A percentile compares a stretch with the other conserved stretches of the same genome.
phyloP scores from a whole-genome alignment of 1,284 basidiomycete genomes.

The Vanrija humicola region DNA sequence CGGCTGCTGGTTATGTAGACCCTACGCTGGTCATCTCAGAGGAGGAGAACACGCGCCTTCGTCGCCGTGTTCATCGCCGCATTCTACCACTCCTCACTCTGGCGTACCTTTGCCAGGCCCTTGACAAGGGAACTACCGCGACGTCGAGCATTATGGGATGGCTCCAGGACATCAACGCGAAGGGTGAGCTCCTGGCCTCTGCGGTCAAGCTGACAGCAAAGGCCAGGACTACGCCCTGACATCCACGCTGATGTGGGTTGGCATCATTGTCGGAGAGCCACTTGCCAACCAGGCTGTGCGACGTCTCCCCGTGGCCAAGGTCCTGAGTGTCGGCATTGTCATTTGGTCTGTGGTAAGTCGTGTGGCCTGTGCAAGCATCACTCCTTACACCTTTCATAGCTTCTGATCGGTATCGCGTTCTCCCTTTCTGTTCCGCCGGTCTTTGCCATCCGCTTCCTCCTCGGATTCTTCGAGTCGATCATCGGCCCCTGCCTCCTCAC shows the following conservation, averaged over 20 bases:
- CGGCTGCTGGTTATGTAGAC: constrained; percentile 13
- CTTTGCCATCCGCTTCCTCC: constrained; percentile 23
- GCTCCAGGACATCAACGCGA: background rate
- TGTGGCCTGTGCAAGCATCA: too few species aligned
- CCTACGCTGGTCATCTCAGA: constrained; percentile 9
- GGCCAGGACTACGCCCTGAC: constrained; percentile 38
- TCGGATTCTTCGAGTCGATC: constrained; percentile 34
- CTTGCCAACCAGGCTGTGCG: constrained; percentile 35
- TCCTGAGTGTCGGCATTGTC: constrained; percentile 24
- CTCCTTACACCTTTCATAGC: background rate
- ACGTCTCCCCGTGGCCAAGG: constrained; percentile 27
- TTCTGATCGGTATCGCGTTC: constrained; percentile 66
- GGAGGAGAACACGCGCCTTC: constrained; percentile 15
- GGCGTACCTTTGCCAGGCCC: constrained; percentile 3
- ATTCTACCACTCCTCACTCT: constrained; percentile 5
- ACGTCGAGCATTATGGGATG: constrained; percentile 16
- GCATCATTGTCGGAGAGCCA: constrained; percentile 31
- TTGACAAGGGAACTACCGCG: constrained; percentile 18
- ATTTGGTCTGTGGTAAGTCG: constrained; percentile 28
- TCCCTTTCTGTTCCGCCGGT: constrained; percentile 62
- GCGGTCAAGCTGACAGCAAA: background rate
- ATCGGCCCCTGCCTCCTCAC: constrained; percentile 27
- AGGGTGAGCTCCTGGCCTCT: constrained; percentile 16
- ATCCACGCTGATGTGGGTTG: constrained; percentile 28
- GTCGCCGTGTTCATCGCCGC: constrained; percentile 7